Evolutionary conservation across 805 yeast species (phyloP), one percentile per base, ranked within the genome.

Genomic region (Saccharomycopsis amapae): DNA sequence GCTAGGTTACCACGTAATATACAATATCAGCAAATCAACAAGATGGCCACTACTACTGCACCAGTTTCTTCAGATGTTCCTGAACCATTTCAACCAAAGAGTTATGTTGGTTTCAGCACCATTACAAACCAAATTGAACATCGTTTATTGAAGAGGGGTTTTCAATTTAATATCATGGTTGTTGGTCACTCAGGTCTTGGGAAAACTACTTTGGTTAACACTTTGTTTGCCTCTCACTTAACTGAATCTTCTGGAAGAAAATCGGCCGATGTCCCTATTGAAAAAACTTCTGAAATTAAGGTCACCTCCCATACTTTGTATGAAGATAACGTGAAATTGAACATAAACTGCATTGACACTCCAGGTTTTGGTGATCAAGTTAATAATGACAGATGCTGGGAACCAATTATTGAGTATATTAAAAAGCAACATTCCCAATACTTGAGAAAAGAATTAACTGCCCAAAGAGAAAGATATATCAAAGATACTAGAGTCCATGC

Each of bases 311-410:
- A 82, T 51, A 72, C 75, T 15, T 72, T 93, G 53, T 65, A 78
- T 47, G 98, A 93, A 66, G 88, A 87, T 62, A 85, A 84, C 54
- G 97, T 93, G 47, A 79, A 81, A 52, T 76, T 93, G 62, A 82
- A 82, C 58, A 69, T 93, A 53, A 89, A 87, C 57, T 79, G 93
- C 46, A 85, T 93, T 60, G 98, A 93, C 62, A 93, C 98, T 2
- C 97, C 97, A 18, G 97, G 97, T 13, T 93, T 87, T 70, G 97
- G 96, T 33, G 98, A 93, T 71, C 96, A 85, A 67, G 84, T 93
- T 55, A 85, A 88, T 68, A 89, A 89, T 65, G 94, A 85, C 58
- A 85, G 83, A 65, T 88, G 95, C 66, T 90, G 97, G 96, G 97
- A 89, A 57, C 96, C 96, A 44, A 80, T 89, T 52, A 81, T 89